Base-by-base conservation (phyloP, 2,329 filamentous ascomycete species). In the Cladophialophora psammophila region DNA sequence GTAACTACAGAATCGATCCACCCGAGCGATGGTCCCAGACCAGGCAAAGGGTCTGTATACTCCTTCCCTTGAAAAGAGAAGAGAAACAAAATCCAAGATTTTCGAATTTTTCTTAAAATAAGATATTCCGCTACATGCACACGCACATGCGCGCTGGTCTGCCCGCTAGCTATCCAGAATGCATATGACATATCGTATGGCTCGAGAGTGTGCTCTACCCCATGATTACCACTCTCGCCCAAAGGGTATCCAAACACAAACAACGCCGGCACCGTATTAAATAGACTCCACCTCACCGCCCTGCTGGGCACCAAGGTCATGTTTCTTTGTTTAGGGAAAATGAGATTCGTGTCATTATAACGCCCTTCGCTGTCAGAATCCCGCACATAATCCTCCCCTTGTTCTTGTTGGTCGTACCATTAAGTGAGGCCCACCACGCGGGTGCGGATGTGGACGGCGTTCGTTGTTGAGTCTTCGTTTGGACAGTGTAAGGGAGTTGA, bases 261-360 rank as follows among this genome's bases (percentile, higher is more conserved):
- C 5, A 54, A 12, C 50, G 13, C 15, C 38, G 38, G 3, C 3
- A 42, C 3, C 26, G 26, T 26, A 26, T 26, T 42, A 15, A 42
- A 15, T 42, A 42, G 15, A 13, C 18, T n/a, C 15, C n/a, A 45
- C 36, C 40, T 45, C n/a, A n/a, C 40, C 26, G 15, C 40, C 40
- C 40, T 45, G n/a, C 40, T 26, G 18, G 40, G 40, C 40, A 6
- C 40, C 40, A 18, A 20, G 18, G 45, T 50, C 45, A 50, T 50
- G 18, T 50, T 2, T 31, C 12, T 50, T 4, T 50, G 42, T 48
- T 18, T 26, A 26, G 26, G 45, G 8, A 20, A 20, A 50, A 50
- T 50, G 45, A 50, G 45, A 50, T 50, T 50, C 45, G 45, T 50
- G 45, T 50, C 45, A 50, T 50, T 50, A 50, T 50, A 8, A 20